Evolutionary conservation across 108 stramenopile species (phyloP).

Genomic region (Seminavis robusta): DNA sequence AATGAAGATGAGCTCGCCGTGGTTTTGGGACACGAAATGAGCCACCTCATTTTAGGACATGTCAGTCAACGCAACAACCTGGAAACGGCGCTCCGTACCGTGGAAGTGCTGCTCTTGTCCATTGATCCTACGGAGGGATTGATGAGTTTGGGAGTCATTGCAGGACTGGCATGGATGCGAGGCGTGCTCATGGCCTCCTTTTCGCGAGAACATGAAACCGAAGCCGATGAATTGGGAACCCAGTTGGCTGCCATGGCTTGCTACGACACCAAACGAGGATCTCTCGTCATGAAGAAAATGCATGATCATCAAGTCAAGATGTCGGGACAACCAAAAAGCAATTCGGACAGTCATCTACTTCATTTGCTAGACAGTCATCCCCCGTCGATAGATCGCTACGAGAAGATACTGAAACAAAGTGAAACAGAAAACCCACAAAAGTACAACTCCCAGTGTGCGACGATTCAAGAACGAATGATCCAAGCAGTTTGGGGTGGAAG

Average conservation of each 20-base stretch:
- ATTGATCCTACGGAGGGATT: slow-evolving; percentile 86
- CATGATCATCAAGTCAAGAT: slow-evolving; percentile 35
- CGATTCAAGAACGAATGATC: too few species aligned
- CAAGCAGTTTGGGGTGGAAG: too few species aligned
- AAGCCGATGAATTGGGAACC: slow-evolving; percentile 78
- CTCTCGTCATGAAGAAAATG: slow-evolving; percentile 74
- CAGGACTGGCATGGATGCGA: slow-evolving; percentile 50
- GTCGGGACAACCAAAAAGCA: slow-evolving; percentile 44
- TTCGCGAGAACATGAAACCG: slow-evolving; percentile 64
- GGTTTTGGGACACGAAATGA: slow-evolving; percentile 78
- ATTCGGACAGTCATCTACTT: background rate
- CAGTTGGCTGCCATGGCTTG: slow-evolving; percentile 77
- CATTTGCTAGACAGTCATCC: slow-evolving; percentile 11
- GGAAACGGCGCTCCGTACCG: slow-evolving; percentile 62
- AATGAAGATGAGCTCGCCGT: slow-evolving; percentile 83
- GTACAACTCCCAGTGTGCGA: too few species aligned
- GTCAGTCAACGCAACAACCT: slow-evolving; percentile 43
- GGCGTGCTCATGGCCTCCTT: slow-evolving; percentile 54
- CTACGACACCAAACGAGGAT: slow-evolving; percentile 61
- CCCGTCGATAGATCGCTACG: slow-evolving; percentile 11
- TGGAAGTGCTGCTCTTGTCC: slow-evolving; percentile 71
- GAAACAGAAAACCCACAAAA: too few species aligned
- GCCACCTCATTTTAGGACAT: slow-evolving; percentile 78
- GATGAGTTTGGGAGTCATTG: slow-evolving; percentile 51
- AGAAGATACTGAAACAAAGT: too few species aligned